phyloP scores from a whole-genome alignment of 2,329 filamentous ascomycete genomes.

The Paraphoma chrysanthemicola region DNA sequence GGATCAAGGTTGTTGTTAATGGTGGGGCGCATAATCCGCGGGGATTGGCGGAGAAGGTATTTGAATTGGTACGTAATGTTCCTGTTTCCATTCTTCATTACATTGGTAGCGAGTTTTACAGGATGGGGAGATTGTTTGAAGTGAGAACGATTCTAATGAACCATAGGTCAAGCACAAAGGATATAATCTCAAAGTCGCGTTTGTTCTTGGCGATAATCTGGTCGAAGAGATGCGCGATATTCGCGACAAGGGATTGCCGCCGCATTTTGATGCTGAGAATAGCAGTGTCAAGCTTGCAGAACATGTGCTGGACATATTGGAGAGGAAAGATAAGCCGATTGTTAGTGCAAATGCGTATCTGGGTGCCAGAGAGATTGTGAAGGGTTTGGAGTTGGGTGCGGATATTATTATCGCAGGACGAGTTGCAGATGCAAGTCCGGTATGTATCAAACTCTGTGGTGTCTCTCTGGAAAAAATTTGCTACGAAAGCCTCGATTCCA shows the following conservation, averaged over 20 bases:
- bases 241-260: conserved; percentile 42
- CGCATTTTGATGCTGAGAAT: conserved; percentile 54
- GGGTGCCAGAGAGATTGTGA: conserved; percentile 51
- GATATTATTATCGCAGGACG: conserved; percentile 45
- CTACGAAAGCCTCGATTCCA: too few species aligned
- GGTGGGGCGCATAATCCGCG: conserved; percentile 64
- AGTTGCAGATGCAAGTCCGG: conserved; percentile 44
- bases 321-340: conserved; percentile 46
- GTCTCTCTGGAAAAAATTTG: not conserved
- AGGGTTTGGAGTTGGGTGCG: conserved; percentile 38
- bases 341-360: conserved; percentile 61
- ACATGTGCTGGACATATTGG: conserved; percentile 49
- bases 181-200: conserved; percentile 52
- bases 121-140: too few species aligned
- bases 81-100: too few species aligned
- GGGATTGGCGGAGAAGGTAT: conserved; percentile 57
- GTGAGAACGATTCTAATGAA: not conserved
- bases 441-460: conserved; percentile 12
- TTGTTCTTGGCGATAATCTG: conserved; percentile 56
- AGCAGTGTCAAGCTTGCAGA: conserved; percentile 42
- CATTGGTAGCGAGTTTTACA: too few species aligned
- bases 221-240: conserved; percentile 41
- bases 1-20: conserved; percentile 64
- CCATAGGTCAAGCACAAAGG: conserved; percentile 43
- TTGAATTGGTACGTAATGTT: conserved; percentile 48